A percentile compares a stretch with the other conserved stretches of the same genome.
Conservation (phyloP, 2,329 filamentous ascomycete genomes). For the Triangularia setosa region DNA sequence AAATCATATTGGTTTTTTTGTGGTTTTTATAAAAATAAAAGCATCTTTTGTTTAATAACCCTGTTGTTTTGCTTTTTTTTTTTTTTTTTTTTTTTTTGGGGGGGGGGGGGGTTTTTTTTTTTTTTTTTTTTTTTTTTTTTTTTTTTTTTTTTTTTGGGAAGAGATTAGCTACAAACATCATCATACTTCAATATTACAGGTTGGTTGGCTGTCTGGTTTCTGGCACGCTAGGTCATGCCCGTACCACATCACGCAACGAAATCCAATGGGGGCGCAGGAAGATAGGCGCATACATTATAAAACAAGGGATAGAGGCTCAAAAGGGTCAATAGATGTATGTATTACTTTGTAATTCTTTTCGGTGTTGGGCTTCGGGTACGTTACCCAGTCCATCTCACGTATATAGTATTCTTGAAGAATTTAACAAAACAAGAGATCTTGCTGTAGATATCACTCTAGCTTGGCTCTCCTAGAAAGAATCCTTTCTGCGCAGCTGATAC, state of each 20-base stretch:
- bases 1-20: no score
- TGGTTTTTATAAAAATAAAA: no score
- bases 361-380: not conserved
- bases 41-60: no score
- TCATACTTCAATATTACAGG: not conserved
- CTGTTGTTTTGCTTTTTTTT: no score
- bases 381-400: not conserved
- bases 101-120: no score
- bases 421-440: not conserved
- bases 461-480: not conserved
- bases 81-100: no score
- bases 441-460: not conserved
- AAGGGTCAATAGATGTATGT: not conserved
- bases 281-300: not conserved
- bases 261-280: not conserved
- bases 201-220: not conserved
- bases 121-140: no score
- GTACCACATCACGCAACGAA: not conserved
- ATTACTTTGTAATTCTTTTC: not conserved
- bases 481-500: no score
- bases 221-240: not conserved
- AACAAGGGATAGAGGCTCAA: not conserved
- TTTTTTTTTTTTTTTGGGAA: no score
- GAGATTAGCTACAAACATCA: not conserved
- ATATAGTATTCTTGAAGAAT: not conserved